Conservation (phyloP, 176 grass and related monocot species). For the Aegilops longissima region DNA sequence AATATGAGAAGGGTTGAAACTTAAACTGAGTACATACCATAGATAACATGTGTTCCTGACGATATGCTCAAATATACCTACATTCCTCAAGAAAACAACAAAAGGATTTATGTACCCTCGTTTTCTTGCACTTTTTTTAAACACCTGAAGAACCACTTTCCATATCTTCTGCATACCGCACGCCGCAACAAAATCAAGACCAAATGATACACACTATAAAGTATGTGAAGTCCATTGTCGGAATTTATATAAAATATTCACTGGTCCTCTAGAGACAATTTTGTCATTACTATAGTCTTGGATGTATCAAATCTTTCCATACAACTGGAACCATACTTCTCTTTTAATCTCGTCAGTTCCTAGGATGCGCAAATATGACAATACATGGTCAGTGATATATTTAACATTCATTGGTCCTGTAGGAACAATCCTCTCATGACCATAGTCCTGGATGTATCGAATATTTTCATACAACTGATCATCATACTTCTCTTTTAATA, state of each 20-base stretch:
- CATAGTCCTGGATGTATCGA: no score
- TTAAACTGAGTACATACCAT: constrained; percentile 3
- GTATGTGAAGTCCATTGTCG: not conserved
- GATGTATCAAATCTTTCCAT: no score
- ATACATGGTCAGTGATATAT: not conserved
- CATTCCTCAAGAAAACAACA: constrained; percentile 98
- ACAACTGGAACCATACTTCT: no score
- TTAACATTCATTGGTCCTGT: constrained; percentile 87
- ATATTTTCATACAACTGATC: no score
- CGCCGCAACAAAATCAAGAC: constrained; percentile 13
- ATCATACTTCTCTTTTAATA: no score
- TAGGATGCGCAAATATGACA: not conserved
- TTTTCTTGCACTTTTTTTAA: constrained; percentile 91
- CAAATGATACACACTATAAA: constrained; percentile 24
- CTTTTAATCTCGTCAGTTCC: no score
- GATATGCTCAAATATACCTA: not conserved
- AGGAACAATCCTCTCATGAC: constrained; percentile 47
- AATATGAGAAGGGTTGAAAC: no score
- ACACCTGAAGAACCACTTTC: constrained; percentile 96
- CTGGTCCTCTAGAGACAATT: constrained; percentile 88
- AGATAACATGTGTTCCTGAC: not conserved
- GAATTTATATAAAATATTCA: constrained; percentile 53
- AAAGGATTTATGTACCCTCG: constrained; percentile 97
- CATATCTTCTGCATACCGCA: constrained; percentile 93
- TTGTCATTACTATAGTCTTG: constrained; percentile 11